A percentile compares a stretch with the other conserved stretches of the same genome.
Evolutionary conservation across 2,329 filamentous ascomycete species (phyloP).

Genomic region (Alternaria metachromatica): DNA sequence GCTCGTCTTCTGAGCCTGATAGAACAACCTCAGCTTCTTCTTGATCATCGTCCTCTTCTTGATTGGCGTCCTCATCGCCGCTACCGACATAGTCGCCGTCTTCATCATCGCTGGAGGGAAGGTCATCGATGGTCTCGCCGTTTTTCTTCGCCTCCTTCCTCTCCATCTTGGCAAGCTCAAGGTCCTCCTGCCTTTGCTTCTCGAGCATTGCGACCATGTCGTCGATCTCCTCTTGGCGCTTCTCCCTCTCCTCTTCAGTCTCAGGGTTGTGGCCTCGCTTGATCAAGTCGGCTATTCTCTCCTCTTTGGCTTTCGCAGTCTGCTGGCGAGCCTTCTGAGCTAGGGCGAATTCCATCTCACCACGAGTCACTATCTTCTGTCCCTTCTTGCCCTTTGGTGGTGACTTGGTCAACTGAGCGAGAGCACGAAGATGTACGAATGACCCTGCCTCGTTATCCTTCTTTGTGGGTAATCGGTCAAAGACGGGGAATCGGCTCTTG

Average conservation of each 20-base stretch:
- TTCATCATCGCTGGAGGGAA: constrained; percentile 61
- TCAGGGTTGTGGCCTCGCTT: constrained; percentile 82
- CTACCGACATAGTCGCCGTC: constrained; percentile 59
- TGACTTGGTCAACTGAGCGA: constrained; percentile 75
- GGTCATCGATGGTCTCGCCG: constrained; percentile 52
- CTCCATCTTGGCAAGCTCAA: constrained; percentile 79
- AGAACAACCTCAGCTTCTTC: constrained; percentile 34
- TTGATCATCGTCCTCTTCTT: constrained; percentile 46
- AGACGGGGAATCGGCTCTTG: constrained; percentile 58
- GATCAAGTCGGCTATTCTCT: constrained; percentile 76
- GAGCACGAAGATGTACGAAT: constrained; percentile 71
- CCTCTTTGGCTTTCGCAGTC: constrained; percentile 76
- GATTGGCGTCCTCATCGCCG: constrained; percentile 56
- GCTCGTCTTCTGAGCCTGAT: constrained; percentile 40
- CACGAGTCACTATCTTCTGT: constrained; percentile 68
- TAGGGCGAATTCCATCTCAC: constrained; percentile 72
- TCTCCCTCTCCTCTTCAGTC: constrained; percentile 84
- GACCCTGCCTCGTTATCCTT: constrained; percentile 69
- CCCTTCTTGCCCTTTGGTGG: constrained; percentile 55
- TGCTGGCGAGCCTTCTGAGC: constrained; percentile 78
- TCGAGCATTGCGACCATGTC: constrained; percentile 73
- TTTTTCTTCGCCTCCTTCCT: constrained; percentile 73
- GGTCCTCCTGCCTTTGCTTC: constrained; percentile 80
- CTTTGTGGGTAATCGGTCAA: constrained; percentile 71
- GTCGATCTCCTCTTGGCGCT: constrained; percentile 82